phyloP scores from a whole-genome alignment of 805 yeast species.

The Yarrowia bubula region DNA sequence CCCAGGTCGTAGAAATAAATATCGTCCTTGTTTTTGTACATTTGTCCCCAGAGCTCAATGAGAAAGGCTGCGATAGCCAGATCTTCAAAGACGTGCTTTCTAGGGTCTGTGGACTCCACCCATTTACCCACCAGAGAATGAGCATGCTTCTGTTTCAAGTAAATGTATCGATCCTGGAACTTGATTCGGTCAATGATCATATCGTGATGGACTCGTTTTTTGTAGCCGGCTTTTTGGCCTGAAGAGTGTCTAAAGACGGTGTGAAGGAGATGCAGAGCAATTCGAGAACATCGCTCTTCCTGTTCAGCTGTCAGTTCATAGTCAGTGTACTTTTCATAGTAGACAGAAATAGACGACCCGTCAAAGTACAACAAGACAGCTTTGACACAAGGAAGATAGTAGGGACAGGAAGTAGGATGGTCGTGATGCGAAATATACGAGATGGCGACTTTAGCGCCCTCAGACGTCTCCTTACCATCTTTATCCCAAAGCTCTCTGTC shows the following conservation, averaged over 20 bases:
- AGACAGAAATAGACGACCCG: constrained; percentile 55
- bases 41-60: constrained; percentile 75
- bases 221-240: constrained; percentile 82
- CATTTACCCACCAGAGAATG: constrained; percentile 70
- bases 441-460: constrained; percentile 48
- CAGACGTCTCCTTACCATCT: constrained; percentile 29
- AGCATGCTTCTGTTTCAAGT: constrained; percentile 79
- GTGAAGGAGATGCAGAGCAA: constrained; percentile 72
- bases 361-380: constrained; percentile 61
- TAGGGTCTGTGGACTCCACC: constrained; percentile 94
- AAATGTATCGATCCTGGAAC: constrained; percentile 79
- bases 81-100: constrained; percentile 94
- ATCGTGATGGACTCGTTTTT: constrained; percentile 86
- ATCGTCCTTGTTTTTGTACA: constrained; percentile 43
- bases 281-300: constrained; percentile 66
- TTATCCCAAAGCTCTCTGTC: constrained; percentile 23
- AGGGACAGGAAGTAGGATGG: constrained; percentile 64
- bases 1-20: constrained; percentile 86
- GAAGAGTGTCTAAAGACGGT: constrained; percentile 80
- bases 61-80: constrained; percentile 92
- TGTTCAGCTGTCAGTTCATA: constrained; percentile 30
- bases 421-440: constrained; percentile 77
- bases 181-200: constrained; percentile 74
- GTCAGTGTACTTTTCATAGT: constrained; percentile 61
- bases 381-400: constrained; percentile 80